Evolutionary conservation across 371 early-diverging fungal genomes (phyloP).

Genomic region (Nematocida displodere): DNA sequence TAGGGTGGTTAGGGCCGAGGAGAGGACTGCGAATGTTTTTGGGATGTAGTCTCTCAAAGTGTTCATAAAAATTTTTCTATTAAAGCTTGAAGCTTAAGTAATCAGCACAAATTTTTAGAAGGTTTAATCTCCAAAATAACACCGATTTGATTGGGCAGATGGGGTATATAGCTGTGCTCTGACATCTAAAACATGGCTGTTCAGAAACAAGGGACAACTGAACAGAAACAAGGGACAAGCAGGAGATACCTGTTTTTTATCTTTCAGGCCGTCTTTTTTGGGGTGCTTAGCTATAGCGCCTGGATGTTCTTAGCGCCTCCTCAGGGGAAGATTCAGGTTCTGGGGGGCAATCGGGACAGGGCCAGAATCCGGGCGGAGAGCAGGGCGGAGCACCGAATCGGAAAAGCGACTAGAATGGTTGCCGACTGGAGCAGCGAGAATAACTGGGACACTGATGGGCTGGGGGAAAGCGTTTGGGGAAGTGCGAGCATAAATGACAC

Average conservation of each 20-base stretch:
- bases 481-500: neutral
- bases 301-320: too few species aligned
- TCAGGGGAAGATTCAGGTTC: too few species aligned
- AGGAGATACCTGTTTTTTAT: too few species aligned
- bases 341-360: too few species aligned
- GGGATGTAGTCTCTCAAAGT: neutral
- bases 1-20: conserved; percentile 19
- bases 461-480: neutral
- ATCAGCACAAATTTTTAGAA: neutral
- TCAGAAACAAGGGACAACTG: too few species aligned
- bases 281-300: too few species aligned
- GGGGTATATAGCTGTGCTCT: neutral
- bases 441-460: neutral
- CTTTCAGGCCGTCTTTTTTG: too few species aligned
- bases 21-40: neutral
- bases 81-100: too few species aligned
- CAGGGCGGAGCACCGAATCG: neutral
- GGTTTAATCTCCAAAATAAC: neutral
- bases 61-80: conserved; percentile 18
- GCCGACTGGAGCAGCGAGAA: neutral
- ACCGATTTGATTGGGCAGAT: neutral
- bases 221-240: too few species aligned
- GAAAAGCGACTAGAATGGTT: neutral
- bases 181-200: too few species aligned
- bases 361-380: neutral